Conservation (phyloP, 2,329 filamentous ascomycete species). For the Sporothrix variecibatus region DNA sequence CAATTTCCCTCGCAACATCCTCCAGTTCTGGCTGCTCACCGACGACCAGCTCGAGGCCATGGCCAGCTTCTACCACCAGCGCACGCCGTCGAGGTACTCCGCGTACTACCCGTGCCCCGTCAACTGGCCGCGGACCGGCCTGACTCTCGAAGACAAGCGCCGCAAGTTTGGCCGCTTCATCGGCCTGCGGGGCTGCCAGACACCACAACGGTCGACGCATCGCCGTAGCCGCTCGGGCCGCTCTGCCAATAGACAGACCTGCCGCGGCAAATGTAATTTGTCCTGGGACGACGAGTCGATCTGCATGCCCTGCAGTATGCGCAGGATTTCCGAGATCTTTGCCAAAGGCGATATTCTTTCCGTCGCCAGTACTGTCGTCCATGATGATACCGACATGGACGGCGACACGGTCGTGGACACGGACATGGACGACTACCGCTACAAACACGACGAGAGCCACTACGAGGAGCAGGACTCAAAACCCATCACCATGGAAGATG, state of each 20-base stretch:
- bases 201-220: slow-evolving; percentile 34
- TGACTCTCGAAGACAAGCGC: slow-evolving; percentile 67
- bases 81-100: slow-evolving; percentile 56
- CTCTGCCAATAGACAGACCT: too few relatives aligned
- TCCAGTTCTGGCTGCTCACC: slow-evolving; percentile 74
- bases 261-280: not conserved
- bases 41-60: slow-evolving; percentile 69
- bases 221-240: not conserved
- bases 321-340: not conserved
- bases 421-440: not conserved
- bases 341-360: not conserved
- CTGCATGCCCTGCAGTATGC: slow-evolving; percentile 13
- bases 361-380: not conserved
- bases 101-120: slow-evolving; percentile 68
- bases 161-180: slow-evolving; percentile 74
- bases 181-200: slow-evolving; percentile 62
- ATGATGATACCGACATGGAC: not conserved
- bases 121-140: slow-evolving; percentile 54
- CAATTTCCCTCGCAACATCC: slow-evolving; percentile 64
- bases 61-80: slow-evolving; percentile 73
- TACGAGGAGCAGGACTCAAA: too few relatives aligned
- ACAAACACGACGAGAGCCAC: not conserved
- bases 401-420: not conserved
- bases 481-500: slow-evolving; percentile 50
- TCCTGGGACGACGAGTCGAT: not conserved